Percentiles rank a stretch among this genome's conserved stretches.
Conservation (phyloP, 2,329 filamentous ascomycete species). For the Pestalotiopsis sp. region DNA sequence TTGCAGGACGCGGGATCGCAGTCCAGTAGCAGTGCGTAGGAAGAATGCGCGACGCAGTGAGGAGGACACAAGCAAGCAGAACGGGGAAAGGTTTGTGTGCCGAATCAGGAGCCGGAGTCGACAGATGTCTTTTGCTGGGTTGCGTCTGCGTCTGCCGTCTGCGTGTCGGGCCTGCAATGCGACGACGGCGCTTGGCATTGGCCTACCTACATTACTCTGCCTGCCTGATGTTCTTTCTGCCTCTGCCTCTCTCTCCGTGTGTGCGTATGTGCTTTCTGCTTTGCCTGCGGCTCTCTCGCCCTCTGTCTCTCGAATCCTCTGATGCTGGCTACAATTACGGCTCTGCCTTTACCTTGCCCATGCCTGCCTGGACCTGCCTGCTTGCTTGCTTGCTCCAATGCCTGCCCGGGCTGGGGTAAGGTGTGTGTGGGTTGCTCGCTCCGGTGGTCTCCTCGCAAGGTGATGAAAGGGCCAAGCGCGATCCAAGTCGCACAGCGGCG, state of each 20-base stretch:
- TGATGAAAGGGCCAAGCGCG: not conserved
- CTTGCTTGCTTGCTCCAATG: not conserved
- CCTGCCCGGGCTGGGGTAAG: not conserved
- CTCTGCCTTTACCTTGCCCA: not conserved
- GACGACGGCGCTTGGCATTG: conserved; percentile 10
- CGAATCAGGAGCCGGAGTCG: conserved; percentile 9
- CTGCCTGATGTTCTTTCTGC: not conserved
- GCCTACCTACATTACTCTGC: not conserved
- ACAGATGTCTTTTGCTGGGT: not conserved
- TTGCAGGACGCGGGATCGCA: not conserved
- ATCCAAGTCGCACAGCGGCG: conserved; percentile 1
- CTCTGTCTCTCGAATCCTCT: not conserved
- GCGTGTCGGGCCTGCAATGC: conserved; percentile 9
- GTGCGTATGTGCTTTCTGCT: not conserved
- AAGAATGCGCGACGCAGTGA: conserved; percentile 1
- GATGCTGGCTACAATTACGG: not conserved
- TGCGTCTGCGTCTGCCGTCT: conserved; percentile 7
- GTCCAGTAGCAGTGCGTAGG: not conserved
- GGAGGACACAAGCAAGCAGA: conserved; percentile 4
- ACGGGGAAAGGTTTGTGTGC: conserved; percentile 1
- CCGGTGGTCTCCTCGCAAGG: not conserved
- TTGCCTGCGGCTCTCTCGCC: not conserved
- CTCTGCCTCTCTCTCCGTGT: not conserved
- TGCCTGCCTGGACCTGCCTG: not conserved
- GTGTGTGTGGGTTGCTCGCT: not conserved